Evolutionary conservation across 148 eudicot genomes (phyloP), one percentile per base, ranked within the genome.

Genomic region (Rhododendron mucronatum): DNA sequence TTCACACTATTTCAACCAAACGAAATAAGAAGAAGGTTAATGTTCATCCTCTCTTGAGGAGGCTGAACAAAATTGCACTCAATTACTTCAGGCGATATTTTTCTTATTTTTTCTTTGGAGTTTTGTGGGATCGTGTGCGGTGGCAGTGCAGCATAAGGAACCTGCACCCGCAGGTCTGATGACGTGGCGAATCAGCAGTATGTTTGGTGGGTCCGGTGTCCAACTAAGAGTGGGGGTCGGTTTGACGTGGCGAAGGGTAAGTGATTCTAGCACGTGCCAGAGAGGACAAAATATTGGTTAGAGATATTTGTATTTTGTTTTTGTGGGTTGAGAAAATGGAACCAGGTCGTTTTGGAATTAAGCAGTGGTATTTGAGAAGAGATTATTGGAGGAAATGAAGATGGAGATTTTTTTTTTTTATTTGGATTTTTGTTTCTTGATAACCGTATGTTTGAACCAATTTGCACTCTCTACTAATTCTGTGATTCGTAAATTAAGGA

Each of bases 131-230:
- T 73, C 28, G 63, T 50, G 80, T 73, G 67, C 15, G 51, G 63
- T 61, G 85, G 71, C 65, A 39, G 73, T 65, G 71, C 44, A 82
- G 47, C 15, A 20, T 57, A 57, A 82, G 84, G 50, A 82, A 57
- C 16, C 7, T 82, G 39, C 16, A 35, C 47, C 7, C 71, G 84
- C 71, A 20, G 5, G 26, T 57, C 20, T 35, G 61, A 57, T 82
- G 84, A 57, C 71, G 84, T 82, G 84, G 84, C 16, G 9, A 35
- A 7, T 15, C 4, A 1, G 13, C 45, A 12, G 5, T 2, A 0
- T 18, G 5, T n/a, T 48, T 26, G 5, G 82, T 79, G 57, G 82
- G 55, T n/a, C 20, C 37, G 9, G 33, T 23, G 82, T 79, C 82
- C 39, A 48, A 4, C 1, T 50, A 51, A 14, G 76, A 28, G 39